These are phyloP conservation scores for Zymoseptoria crescenta DNA, from an alignment of 2,329 filamentous ascomycete genomes.

Conservation along the genomic window DNA sequence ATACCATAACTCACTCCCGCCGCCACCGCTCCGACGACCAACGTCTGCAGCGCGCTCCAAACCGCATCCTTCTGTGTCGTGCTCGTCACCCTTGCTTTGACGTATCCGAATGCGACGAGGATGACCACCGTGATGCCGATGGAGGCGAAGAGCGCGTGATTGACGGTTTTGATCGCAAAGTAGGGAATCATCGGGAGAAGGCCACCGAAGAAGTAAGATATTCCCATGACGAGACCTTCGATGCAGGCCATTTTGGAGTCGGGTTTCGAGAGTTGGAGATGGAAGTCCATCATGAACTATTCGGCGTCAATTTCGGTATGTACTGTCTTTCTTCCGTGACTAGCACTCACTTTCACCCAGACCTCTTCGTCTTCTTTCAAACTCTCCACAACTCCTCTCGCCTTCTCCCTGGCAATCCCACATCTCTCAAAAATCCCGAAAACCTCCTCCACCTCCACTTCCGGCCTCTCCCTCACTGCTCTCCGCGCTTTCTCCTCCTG, in stretches of 20 bases:
- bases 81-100: conserved; percentile 35
- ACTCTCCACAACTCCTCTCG: conserved; percentile 43
- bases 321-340: not conserved
- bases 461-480: conserved; percentile 39
- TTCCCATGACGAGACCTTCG: conserved; percentile 35
- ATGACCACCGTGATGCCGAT: conserved; percentile 45
- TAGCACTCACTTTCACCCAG: conserved; percentile 36
- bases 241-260: conserved; percentile 40
- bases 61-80: conserved; percentile 20
- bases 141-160: conserved; percentile 40
- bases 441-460: conserved; percentile 33
- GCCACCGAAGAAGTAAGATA: conserved; percentile 34
- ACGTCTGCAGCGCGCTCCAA: conserved; percentile 29
- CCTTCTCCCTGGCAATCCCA: conserved; percentile 39
- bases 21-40: conserved; percentile 31
- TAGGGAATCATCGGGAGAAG: conserved; percentile 46
- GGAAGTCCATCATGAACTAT: conserved; percentile 54
- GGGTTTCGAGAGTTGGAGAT: conserved; percentile 43
- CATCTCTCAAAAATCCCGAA: conserved; percentile 45
- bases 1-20: conserved; percentile 33
- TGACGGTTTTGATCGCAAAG: conserved; percentile 36
- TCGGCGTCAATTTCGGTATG: not conserved
- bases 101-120: conserved; percentile 45
- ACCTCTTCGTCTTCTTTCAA: conserved; percentile 42
- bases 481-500: conserved; percentile 41